These are phyloP conservation scores for Trichoderma gamsii DNA, from an alignment of 495 filamentous ascomycete species.

Conservation along the genomic window DNA sequence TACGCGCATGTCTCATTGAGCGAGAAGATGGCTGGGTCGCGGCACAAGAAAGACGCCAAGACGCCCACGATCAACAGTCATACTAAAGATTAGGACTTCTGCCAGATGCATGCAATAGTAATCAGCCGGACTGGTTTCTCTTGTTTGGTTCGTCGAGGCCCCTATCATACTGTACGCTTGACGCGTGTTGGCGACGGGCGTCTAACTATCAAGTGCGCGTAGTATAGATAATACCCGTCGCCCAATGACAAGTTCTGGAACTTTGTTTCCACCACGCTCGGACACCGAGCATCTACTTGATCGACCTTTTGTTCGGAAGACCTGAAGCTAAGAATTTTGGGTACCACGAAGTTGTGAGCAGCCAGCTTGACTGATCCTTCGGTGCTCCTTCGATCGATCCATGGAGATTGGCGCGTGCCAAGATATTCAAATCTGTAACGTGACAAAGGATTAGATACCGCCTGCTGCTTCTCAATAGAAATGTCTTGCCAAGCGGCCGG, in stretches of 20 bases:
- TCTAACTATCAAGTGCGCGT: too few species aligned
- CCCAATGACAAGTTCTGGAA: background rate
- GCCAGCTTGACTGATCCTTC: background rate
- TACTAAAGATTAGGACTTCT: background rate
- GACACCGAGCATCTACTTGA: too few species aligned
- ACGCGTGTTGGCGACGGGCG: background rate
- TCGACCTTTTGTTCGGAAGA: background rate
- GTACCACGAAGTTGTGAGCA: background rate
- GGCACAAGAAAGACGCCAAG: background rate
- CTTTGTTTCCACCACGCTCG: too few species aligned
- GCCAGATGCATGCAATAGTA: background rate
- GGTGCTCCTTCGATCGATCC: background rate
- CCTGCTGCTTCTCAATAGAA: background rate
- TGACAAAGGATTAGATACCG: background rate
- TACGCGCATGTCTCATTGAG: background rate
- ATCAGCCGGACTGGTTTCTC: background rate
- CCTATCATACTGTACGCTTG: too few species aligned
- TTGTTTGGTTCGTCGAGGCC: background rate
- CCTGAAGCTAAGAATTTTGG: background rate
- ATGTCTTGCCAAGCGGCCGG: background rate
- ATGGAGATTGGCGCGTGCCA: slow-evolving; percentile 4
- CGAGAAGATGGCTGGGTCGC: background rate
- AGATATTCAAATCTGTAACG: background rate
- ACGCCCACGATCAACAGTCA: background rate
- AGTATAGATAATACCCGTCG: background rate